Evolutionary conservation across 2,329 filamentous ascomycete species (phyloP), one percentile per base, ranked within the genome.

Genomic region (Penicillium janthinellum): DNA sequence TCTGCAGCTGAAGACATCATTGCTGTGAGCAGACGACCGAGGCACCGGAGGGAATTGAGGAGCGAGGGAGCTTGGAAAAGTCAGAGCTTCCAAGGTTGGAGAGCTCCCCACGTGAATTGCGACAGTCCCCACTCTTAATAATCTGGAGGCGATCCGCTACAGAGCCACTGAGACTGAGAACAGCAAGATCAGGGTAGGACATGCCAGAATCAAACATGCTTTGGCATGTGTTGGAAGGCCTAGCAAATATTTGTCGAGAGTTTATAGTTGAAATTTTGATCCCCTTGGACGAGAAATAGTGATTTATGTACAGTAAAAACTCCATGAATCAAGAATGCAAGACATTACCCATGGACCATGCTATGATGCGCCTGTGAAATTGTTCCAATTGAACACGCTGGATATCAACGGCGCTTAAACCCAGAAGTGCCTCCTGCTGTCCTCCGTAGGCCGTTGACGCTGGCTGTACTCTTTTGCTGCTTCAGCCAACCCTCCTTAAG

Each of bases 401-500:
- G 22, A 44, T 17, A 56, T 68, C 64, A 73, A 56, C 69, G 72
- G 54, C 75, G 75, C 41, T 78, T 70, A 63, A 79, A 79, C 10
- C 75, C 67, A 20, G 71, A 73, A 8, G 73, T 56, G 17, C 72
- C 72, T 28, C 75, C 75, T 10, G 71, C 66, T 22, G 73, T 73
- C 57, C 76, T 74, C 62, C 75, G 71, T 57, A 79, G 60, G 6
- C 77, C 75, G 54, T 74, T 74, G 39, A 71, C 64, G 45, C 67
- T 62, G 1, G 66, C 71, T 14, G 68, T 73, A 48, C 65, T 74
- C 50, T 73, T 71, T 45, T 69, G 62, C 49, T 73, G 70, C 34
- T 74, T 71, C 44, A 80, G 66, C 78, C 78, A 80, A 49, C 65
- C 71, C 35, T 78, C 73, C 56, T 71, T 75, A 28, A 78, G 63